Percentiles rank a stretch among this genome's conserved stretches.
Evolutionary conservation across 768 basidiomycete species (phyloP).

Genomic region (Sarcodon sp.): DNA sequence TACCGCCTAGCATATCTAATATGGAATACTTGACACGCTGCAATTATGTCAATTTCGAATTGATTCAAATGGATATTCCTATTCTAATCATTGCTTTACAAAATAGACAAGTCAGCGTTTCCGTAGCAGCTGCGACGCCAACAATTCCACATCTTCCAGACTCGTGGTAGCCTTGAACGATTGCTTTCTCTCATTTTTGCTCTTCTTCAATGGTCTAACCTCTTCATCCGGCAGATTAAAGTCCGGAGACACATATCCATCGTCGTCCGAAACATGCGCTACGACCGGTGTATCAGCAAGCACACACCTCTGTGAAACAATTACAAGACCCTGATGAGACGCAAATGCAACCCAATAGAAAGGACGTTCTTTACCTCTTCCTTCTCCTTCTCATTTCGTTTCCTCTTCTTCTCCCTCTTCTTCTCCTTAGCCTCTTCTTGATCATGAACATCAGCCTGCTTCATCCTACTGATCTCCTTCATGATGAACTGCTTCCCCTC

Average conservation of each 20-base stretch:
- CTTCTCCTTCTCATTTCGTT: constrained; percentile 67
- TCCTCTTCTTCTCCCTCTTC: constrained; percentile 85
- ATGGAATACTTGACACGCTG: too few species aligned
- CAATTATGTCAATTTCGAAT: too few species aligned
- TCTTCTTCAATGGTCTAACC: constrained; percentile 8
- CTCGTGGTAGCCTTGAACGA: constrained; percentile 19
- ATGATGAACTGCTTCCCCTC: constrained; percentile 51
- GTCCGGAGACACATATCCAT: constrained; percentile 62
- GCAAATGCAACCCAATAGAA: not conserved
- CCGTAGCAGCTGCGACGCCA: constrained; percentile 50
- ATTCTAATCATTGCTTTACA: too few species aligned
- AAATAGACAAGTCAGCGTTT: not conserved
- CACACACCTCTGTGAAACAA: constrained; percentile 7
- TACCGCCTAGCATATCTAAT: too few species aligned
- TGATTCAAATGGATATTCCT: too few species aligned
- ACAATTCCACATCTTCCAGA: constrained; percentile 44
- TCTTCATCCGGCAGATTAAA: constrained; percentile 38
- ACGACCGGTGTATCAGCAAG: constrained; percentile 18
- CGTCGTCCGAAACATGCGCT: constrained; percentile 30
- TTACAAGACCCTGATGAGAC: constrained; percentile 3
- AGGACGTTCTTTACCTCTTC: constrained; percentile 8
- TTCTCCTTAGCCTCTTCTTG: constrained; percentile 79
- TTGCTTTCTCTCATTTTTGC: constrained; percentile 12
- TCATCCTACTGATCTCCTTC: constrained; percentile 64
- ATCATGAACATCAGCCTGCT: constrained; percentile 57